A percentile compares a stretch with the other conserved stretches of the same genome.
Evolutionary conservation across 371 early-diverging fungal species (phyloP).

Genomic region (Haplosporangium sp.): DNA sequence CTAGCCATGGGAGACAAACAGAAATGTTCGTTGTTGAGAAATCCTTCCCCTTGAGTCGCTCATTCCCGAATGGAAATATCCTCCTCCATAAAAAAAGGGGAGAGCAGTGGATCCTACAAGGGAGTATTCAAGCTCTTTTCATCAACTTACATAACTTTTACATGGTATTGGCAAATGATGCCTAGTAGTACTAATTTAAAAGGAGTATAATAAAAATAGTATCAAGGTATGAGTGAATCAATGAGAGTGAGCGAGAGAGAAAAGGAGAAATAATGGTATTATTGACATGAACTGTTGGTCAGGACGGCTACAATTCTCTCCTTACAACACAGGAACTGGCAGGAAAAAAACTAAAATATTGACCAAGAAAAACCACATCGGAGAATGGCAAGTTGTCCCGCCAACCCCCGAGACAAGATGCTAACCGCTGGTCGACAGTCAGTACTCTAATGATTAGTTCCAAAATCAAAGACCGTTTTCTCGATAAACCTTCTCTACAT

Average conservation of each 20-base stretch:
- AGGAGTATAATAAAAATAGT: too few species aligned
- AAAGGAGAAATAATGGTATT: too few species aligned
- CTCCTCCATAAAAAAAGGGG: not conserved
- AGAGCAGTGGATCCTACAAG: not conserved
- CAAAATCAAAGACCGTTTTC: not conserved
- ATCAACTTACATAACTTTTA: too few species aligned
- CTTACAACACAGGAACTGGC: too few species aligned
- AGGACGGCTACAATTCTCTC: too few species aligned
- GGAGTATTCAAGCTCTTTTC: not conserved
- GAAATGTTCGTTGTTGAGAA: not conserved
- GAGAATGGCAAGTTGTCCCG: too few species aligned
- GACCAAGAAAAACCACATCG: not conserved
- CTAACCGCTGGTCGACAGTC: not conserved
- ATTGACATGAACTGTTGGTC: too few species aligned
- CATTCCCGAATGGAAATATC: not conserved
- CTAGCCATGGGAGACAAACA: not conserved
- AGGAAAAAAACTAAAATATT: not conserved
- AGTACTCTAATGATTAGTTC: not conserved
- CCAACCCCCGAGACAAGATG: too few species aligned
- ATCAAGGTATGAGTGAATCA: too few species aligned
- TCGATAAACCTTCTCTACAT: not conserved
- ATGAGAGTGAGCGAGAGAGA: too few species aligned
- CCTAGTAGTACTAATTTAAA: too few species aligned
- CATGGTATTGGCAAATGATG: too few species aligned
- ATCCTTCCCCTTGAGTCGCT: not conserved